Conservation (phyloP, 2,329 filamentous ascomycete species). For the Microdochium trichocladiopsis region DNA sequence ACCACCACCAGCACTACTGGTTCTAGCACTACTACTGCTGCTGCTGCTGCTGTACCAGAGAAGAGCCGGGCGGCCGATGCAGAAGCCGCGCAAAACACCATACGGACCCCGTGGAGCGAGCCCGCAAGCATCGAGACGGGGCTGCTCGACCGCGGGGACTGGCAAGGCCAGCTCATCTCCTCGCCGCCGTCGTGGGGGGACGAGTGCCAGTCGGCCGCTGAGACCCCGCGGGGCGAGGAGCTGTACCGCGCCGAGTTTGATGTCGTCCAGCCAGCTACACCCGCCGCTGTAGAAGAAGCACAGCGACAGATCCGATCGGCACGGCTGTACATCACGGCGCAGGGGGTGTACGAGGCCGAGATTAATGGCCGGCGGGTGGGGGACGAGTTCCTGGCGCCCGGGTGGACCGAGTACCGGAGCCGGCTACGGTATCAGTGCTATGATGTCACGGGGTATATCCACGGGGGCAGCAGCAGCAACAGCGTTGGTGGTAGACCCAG, state of each 20-base stretch:
- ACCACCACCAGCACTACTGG: too few species aligned
- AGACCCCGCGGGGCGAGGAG: constrained; percentile 17
- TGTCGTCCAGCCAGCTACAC: too few species aligned
- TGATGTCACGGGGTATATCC: too few species aligned
- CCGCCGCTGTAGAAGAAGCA: too few species aligned
- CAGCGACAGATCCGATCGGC: too few species aligned
- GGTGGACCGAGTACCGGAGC: constrained; percentile 36
- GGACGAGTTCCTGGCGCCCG: constrained; percentile 27
- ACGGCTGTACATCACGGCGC: constrained; percentile 26
- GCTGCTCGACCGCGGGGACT: constrained; percentile 22
- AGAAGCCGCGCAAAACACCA: background rate
- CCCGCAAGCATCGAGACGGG: constrained; percentile 26
- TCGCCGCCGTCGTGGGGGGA: too few species aligned
- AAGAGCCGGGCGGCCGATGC: too few species aligned
- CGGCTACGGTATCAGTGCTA: constrained; percentile 34
- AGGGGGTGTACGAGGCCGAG: constrained; percentile 28
- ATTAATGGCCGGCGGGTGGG: constrained; percentile 27
- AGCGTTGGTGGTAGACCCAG: constrained; percentile 24
- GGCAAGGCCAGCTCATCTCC: constrained; percentile 16
- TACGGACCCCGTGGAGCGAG: constrained; percentile 18
- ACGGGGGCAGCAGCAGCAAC: too few species aligned
- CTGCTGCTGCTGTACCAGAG: too few species aligned
- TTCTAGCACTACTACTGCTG: too few species aligned
- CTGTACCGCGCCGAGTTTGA: constrained; percentile 28
- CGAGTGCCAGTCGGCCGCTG: constrained; percentile 15